Base-by-base conservation (phyloP, 169 alveolate genomes). In the Eimeria mitis region DNA sequence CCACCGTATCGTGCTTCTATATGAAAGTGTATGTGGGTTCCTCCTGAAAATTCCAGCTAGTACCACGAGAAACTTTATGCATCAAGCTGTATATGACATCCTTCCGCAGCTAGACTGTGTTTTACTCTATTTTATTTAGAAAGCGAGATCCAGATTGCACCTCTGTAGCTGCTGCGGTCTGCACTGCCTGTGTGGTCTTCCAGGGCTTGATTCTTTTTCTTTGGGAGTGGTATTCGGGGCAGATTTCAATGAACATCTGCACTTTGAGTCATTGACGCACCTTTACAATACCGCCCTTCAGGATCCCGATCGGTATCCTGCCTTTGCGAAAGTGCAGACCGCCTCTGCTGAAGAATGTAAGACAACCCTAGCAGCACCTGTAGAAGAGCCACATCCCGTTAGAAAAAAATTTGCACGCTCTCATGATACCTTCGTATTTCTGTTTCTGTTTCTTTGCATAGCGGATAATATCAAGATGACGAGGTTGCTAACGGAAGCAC, bases 191-290 rank as follows among this genome's bases (percentile, higher is more conserved):
- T 37, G 52, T 40, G 2, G 31, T 19, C 42, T 23, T 49, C 42
- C 63, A 87, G 92, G 92, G 34, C 65, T 87, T 19, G 92, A 87
- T 19, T 87, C 92, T 2, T 87, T 87, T 65, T 40, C 78, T 14
- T 14, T 87, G 79, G 92, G 92, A 7, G 81, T 87, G 21, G 61
- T 87, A 16, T 25, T 87, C 7, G 92, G 68, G 21, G 92, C 83
- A 3, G 92, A 87, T 34, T 87, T n/a, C 61, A 87, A 87, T 49
- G 92, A 87, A 42, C 92, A 87, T 13, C 40, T 87, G 25, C 42
- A 87, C 92, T 34, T 75, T 25, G 90, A 83, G 11, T 11, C 90
- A 34, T 37, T 83, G 31, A 7, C 47, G 9, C 70, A 56, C 42
- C 68, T 83, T n/a, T 83, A 54, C 37, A 83, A 47, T 42, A 47